Conservation (phyloP, 306 rosid species). For the Fragaria vesca region DNA sequence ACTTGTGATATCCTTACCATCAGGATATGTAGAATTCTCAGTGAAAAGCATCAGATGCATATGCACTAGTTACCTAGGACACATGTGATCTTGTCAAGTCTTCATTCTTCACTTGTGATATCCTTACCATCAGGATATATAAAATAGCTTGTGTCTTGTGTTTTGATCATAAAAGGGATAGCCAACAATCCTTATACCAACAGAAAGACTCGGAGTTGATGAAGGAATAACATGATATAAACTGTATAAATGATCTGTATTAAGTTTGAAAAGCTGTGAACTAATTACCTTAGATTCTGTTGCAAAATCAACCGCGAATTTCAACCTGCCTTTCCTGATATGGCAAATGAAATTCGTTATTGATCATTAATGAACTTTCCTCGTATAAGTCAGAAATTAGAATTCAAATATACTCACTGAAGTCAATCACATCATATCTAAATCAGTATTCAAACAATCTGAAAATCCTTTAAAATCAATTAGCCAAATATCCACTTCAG, state of each 20-base stretch:
- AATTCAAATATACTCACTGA: neutral
- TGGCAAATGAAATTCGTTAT: neutral
- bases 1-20: too few relatives aligned
- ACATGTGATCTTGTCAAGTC: too few relatives aligned
- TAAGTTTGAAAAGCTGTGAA: neutral
- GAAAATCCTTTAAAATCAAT: neutral
- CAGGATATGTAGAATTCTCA: too few relatives aligned
- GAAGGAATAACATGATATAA: too few relatives aligned
- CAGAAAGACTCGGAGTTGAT: too few relatives aligned
- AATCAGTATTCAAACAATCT: neutral
- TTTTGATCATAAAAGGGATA: too few relatives aligned
- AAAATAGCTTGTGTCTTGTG: too few relatives aligned
- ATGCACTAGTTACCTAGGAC: too few relatives aligned
- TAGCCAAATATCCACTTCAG: neutral
- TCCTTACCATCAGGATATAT: too few relatives aligned
- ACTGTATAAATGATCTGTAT: neutral
- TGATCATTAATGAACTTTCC: constrained; percentile 1
- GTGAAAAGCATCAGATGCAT: too few relatives aligned
- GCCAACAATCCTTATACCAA: too few relatives aligned
- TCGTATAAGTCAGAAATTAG: neutral
- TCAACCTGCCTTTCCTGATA: constrained; percentile 1
- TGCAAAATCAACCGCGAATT: neutral
- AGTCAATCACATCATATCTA: neutral
- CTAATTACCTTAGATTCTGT: neutral
- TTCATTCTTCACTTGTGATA: too few relatives aligned